Evolutionary conservation across 2,329 filamentous ascomycete genomes (phyloP).

Genomic region (Emericellopsis atlantica): DNA sequence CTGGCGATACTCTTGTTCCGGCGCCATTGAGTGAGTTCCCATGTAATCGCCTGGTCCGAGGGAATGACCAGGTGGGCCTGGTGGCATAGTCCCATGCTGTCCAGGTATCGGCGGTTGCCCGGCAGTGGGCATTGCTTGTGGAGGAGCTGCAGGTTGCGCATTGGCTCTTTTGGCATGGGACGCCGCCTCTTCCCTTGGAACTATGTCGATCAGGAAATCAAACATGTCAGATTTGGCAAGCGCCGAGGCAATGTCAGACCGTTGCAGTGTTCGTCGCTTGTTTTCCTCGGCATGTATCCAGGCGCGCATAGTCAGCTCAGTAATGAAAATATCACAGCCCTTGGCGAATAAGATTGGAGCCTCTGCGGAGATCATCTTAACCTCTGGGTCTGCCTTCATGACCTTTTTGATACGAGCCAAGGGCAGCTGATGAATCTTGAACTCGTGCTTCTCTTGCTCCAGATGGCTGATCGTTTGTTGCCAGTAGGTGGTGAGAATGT

Average conservation of each 20-base stretch:
- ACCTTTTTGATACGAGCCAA: conserved; percentile 99
- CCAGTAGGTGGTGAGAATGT: conserved; percentile 98
- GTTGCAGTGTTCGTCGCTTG: conserved; percentile 87
- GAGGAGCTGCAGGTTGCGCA: conserved; percentile 30
- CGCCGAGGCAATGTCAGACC: conserved; percentile 91
- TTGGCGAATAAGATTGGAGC: conserved; percentile 97
- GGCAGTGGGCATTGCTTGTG: conserved; percentile 32
- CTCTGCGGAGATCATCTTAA: conserved; percentile 99
- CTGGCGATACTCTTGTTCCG: conserved; percentile 69
- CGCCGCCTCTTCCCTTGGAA: conserved; percentile 85
- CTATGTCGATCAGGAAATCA: conserved; percentile 97
- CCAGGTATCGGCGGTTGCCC: conserved; percentile 39
- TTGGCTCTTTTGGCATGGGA: conserved; percentile 68
- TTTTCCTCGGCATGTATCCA: conserved; percentile 99
- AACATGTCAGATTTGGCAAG: conserved; percentile 99
- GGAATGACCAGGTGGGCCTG: conserved; percentile 41
- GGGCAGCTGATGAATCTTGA: conserved; percentile 94
- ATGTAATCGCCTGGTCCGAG: conserved; percentile 54
- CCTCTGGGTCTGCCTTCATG: conserved; percentile 98
- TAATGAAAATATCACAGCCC: conserved; percentile 98
- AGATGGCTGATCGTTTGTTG: conserved; percentile 95
- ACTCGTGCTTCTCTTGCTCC: conserved; percentile 91
- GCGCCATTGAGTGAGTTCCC: conserved; percentile 47
- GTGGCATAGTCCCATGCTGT: conserved; percentile 34
- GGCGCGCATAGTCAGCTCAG: conserved; percentile 94